Conservation (phyloP, 2,329 filamentous ascomycete species). For the Xylaria sp. region DNA sequence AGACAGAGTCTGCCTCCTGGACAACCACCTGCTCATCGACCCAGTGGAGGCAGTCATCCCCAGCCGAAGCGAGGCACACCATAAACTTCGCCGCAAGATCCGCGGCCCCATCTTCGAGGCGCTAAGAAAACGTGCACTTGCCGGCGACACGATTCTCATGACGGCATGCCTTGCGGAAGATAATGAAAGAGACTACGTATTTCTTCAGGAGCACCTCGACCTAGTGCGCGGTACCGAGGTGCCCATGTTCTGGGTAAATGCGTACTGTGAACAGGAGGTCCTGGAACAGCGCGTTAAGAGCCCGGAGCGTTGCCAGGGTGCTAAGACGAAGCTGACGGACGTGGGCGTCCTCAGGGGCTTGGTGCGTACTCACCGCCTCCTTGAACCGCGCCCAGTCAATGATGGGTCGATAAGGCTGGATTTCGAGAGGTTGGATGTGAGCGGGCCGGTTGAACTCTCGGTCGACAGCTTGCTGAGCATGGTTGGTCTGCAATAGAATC, state of each 20-base stretch:
- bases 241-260: not conserved
- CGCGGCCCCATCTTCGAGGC: too few relatives aligned
- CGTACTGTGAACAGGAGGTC: not conserved
- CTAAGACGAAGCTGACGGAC: not conserved
- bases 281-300: not conserved
- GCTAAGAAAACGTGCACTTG: not conserved
- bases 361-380: not conserved
- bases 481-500: too few relatives aligned
- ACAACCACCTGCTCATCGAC: too few relatives aligned
- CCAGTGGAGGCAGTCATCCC: too few relatives aligned
- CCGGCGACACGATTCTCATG: not conserved
- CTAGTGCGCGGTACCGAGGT: not conserved
- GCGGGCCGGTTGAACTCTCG: not conserved
- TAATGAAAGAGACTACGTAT: not conserved
- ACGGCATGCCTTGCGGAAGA: not conserved
- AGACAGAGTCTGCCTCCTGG: too few relatives aligned
- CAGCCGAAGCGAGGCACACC: too few relatives aligned
- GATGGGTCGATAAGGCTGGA: not conserved
- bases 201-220: not conserved
- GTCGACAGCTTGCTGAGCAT: too few relatives aligned
- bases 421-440: not conserved
- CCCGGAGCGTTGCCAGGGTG: not conserved
- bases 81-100: too few relatives aligned
- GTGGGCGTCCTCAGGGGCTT: not conserved
- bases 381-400: not conserved